Evolutionary conservation across 768 basidiomycete genomes (phyloP), one percentile per base, ranked within the genome.

Genomic region (Amanita pallidorosea): DNA sequence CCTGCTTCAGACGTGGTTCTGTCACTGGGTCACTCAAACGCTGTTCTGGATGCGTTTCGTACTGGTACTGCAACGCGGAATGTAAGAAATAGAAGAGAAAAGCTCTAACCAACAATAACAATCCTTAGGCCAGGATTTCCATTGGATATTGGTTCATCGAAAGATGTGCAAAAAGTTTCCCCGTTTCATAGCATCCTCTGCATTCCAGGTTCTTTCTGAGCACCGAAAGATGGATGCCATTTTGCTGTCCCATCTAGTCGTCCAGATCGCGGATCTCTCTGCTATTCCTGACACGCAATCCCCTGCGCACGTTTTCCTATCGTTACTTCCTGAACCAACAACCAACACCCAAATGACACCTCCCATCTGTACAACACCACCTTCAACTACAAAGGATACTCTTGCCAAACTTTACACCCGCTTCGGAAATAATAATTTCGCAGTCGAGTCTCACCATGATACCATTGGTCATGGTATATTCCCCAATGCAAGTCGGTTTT

Each of bases 341-440:
- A 56, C 56, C 9, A 27, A 23, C 38, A 53, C 54, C 35, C 33
- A 43, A 31, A 47, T 59, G n/a, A n/a, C n/a, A 7, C 57, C 61
- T 15, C 65, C 70, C 36, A 57, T 66, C 12, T 73, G 67, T 54
- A 63, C 63, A 20, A 58, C 54, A 36, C 59, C 63, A 17, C 31
- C 59, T 31, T 61, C 70, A 6, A 33, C 13, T 13, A 49, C 61
- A 11, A 58, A 58, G 6, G 58, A 60, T 4, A 59, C 69, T 1
- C 49, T 65, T 27, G 46, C 58, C 3, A 63, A 63, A 0, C 49
- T 85, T 1, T 81, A 78, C 59, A 57, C 70, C 5, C 78, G 85
- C 41, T 89, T 85, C 56, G 78, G 78, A 37, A 90, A 88, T 67
- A 91, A 90, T 63, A 88, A 91, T 58, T 90, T 88, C 62, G 72